These are phyloP conservation scores for Tausonia pullulans DNA, from an alignment of 1,284 basidiomycete genomes.

Conservation along the genomic window DNA sequence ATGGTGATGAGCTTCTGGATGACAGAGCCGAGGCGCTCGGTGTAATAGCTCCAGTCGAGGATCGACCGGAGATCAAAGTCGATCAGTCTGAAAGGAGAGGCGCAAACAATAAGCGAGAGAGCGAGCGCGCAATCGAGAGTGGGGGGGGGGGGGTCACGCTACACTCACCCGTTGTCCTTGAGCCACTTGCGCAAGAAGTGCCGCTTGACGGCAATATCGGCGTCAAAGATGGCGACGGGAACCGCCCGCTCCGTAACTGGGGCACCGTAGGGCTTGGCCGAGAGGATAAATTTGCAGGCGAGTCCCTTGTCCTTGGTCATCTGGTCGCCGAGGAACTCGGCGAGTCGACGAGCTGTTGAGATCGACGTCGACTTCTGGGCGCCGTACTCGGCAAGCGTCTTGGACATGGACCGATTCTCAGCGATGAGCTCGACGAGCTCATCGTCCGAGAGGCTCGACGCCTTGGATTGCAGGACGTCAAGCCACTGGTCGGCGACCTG, in stretches of 20 bases:
- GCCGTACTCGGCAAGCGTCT: slow-evolving; percentile 90
- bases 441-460: slow-evolving; percentile 70
- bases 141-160: background rate
- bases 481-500: slow-evolving; percentile 94
- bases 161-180: slow-evolving; percentile 55
- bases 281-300: slow-evolving; percentile 98
- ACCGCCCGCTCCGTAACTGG: slow-evolving; percentile 96
- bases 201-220: slow-evolving; percentile 80
- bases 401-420: slow-evolving; percentile 97
- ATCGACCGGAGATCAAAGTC: slow-evolving; percentile 90
- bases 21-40: slow-evolving; percentile 92
- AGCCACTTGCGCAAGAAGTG: slow-evolving; percentile 92
- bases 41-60: slow-evolving; percentile 97
- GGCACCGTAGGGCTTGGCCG: slow-evolving; percentile 80
- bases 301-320: slow-evolving; percentile 99
- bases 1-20: slow-evolving; percentile 99
- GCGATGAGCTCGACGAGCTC: slow-evolving; percentile 97
- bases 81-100: slow-evolving; percentile 42
- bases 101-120: background rate
- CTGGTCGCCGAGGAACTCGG: slow-evolving; percentile 93
- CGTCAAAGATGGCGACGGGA: slow-evolving; percentile 97
- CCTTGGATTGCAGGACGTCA: slow-evolving; percentile 83
- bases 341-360: slow-evolving; percentile 85
- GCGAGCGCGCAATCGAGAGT: background rate
- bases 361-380: slow-evolving; percentile 97